Percentiles rank a stretch among this genome's conserved stretches.
Conservation (phyloP, 2,329 filamentous ascomycete species). For the Scorias spongiosa region DNA sequence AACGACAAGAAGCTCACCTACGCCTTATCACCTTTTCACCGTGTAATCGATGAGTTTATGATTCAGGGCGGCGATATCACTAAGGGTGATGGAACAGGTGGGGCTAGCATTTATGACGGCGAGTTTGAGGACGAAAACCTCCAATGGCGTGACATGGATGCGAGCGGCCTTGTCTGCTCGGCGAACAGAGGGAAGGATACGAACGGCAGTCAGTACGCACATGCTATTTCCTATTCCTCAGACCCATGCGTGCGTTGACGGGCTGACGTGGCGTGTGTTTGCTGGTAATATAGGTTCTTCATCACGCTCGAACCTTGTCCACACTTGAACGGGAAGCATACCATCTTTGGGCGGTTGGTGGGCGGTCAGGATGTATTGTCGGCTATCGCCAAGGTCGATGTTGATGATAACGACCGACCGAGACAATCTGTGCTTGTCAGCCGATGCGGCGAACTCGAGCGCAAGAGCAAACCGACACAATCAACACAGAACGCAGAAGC, state of each 20-base stretch:
- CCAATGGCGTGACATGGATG: constrained; percentile 26
- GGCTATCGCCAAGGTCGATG: constrained; percentile 21
- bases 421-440: constrained; percentile 21
- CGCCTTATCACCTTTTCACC: constrained; percentile 24
- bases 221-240: background rate
- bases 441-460: constrained; percentile 25
- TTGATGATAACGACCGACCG: constrained; percentile 24
- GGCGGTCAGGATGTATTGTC: constrained; percentile 21
- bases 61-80: constrained; percentile 29
- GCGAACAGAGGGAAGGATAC: constrained; percentile 26
- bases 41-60: constrained; percentile 31
- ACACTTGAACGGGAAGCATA: constrained; percentile 28
- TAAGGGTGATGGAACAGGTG: constrained; percentile 26
- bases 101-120: constrained; percentile 24
- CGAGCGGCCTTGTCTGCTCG: constrained; percentile 25
- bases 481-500: background rate
- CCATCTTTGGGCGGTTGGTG: constrained; percentile 25
- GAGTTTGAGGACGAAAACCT: constrained; percentile 29
- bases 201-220: constrained; percentile 23
- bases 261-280: background rate
- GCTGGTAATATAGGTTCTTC: constrained; percentile 21
- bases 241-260: background rate
- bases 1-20: constrained; percentile 23
- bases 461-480: constrained; percentile 11
- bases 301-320: constrained; percentile 24